Evolutionary conservation across 805 yeast species (phyloP), one percentile per base, ranked within the genome.

Genomic region (Clavispora asparagi): DNA sequence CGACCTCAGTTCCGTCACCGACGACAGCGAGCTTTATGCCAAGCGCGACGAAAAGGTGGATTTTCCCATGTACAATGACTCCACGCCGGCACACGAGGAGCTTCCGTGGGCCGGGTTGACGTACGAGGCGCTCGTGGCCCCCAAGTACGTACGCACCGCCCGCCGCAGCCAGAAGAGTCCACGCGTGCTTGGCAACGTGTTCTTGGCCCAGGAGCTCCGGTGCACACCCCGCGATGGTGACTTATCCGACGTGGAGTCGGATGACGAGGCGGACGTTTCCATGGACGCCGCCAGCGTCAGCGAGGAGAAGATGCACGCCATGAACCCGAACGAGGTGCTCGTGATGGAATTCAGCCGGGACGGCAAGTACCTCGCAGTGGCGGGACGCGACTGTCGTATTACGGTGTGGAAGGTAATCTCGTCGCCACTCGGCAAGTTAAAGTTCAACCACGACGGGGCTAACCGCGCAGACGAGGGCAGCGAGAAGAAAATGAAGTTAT

Each of bases 301-400:
- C 23, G 46, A 43, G 42, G 49, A 41, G 29, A 25, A 32, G 27
- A 35, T 43, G 35, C 45, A 17, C 32, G 43, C 51, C 11, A 45
- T 49, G 50, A 53, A 54, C 43, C 50, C 52, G 25, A 63, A 67
- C 39, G 86, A 94, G 12, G 73, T 87, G n/a, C 87, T 90, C 78
- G 77, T 80, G 9, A 70, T 85, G 69, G 77, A 80, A 55, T 91
- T 91, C 64, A 82, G 87, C 47, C 63, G 64, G 11, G 95, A 91
- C 64, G 97, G 97, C 10, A 82, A 80, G 62, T 88, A 75, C 60
- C 64, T 91, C 56, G 96, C 96, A 0, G 78, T 86, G 1, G 96
- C 92, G 0, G 95, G 96, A 16, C 80, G 86, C 54, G 90, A 87
- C 58, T 76, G 84, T 3, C 63, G 73, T 1, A 73, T 91, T 12